Base-by-base conservation (phyloP, 2,329 filamentous ascomycete species). In the Botrytis sinoallii region DNA sequence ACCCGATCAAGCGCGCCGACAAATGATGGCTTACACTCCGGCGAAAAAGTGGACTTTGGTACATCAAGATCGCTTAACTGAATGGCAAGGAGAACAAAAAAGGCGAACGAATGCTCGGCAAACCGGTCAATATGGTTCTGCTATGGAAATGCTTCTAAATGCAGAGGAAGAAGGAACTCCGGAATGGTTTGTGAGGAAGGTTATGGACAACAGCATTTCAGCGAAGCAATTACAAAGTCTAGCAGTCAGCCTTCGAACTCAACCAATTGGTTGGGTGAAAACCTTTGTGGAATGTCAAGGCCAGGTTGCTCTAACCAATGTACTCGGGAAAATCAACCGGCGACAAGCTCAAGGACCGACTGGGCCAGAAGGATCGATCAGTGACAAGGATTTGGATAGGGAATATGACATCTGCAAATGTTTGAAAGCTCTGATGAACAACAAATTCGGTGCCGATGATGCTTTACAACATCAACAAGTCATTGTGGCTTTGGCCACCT, bases 391-490 rank as follows among this genome's bases (percentile, higher is more conserved):
- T 80, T 83, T 92, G 69, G 91, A 93, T 78, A 87, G 90, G 73
- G 91, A 93, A 84, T 98, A 98, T 82, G 96, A 98, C 81, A 97
- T 99, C 76, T 90, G 97, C 81, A 99, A 99, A 84, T 98, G 96
- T 84, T 84, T 99, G 74, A 98, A 98, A 85, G 94, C 95, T 46
- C 84, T 98, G 74, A 97, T 98, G 92, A 99, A 99, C 89, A 99
- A 98, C 88, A 98, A 97, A 82, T 98, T 97, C 82, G 96, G 96
- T 75, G 96, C 96, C 75, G 96, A 99, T 81, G 95, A 99, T 87
- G 96, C 96, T 29, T 86, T 99, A 73, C 87, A 90, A 75, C 95
- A 98, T 81, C 93, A 96, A 81, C 93, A 95, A 81, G 93, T 98
- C 76, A 91, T 98, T 76, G 90, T 97, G 73, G 93, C 96, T 1